Evolutionary conservation across 2,329 filamentous ascomycete species (phyloP).

Genomic region (Xylaria arbuscula): DNA sequence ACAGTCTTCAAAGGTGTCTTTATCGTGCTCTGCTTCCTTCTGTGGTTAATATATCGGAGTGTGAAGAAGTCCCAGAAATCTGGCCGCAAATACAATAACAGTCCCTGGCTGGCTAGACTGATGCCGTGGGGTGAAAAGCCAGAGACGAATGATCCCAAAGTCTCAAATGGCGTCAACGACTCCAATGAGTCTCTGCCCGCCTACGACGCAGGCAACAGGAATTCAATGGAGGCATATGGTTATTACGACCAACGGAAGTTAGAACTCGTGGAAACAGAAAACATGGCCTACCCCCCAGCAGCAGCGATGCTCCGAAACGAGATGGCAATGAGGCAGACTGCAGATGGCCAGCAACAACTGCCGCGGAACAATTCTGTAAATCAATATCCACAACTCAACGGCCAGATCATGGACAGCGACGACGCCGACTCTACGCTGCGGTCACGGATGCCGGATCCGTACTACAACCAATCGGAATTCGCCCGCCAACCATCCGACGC

Average conservation of each 20-base stretch:
- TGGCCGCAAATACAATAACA: constrained; percentile 39
- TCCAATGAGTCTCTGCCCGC: constrained; percentile 44
- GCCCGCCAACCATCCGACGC: constrained; percentile 53
- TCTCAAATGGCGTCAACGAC: constrained; percentile 33
- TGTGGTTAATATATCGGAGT: constrained; percentile 59
- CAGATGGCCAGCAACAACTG: constrained; percentile 28
- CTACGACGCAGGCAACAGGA: constrained; percentile 44
- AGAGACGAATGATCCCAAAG: constrained; percentile 31
- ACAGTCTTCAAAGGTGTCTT: constrained; percentile 53
- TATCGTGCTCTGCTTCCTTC: constrained; percentile 57
- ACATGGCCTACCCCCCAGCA: constrained; percentile 35
- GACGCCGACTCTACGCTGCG: constrained; percentile 48
- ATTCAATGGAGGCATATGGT: constrained; percentile 40
- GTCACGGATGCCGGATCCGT: constrained; percentile 53
- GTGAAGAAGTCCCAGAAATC: constrained; percentile 48
- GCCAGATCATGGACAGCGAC: constrained; percentile 44
- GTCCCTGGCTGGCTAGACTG: constrained; percentile 37
- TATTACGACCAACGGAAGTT: constrained; percentile 44
- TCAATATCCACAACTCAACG: constrained; percentile 46
- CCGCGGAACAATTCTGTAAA: constrained; percentile 38
- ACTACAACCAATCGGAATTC: constrained; percentile 55
- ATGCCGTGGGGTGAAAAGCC: constrained; percentile 40
- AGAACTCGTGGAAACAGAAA: constrained; percentile 36
- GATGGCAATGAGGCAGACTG: constrained; percentile 35
- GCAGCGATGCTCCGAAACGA: constrained; percentile 36